A percentile compares a stretch with the other conserved stretches of the same genome.
These are phyloP conservation scores for Carex sylvatica DNA, from an alignment of 202 grass and related monocot genomes.

Conservation along the genomic window DNA sequence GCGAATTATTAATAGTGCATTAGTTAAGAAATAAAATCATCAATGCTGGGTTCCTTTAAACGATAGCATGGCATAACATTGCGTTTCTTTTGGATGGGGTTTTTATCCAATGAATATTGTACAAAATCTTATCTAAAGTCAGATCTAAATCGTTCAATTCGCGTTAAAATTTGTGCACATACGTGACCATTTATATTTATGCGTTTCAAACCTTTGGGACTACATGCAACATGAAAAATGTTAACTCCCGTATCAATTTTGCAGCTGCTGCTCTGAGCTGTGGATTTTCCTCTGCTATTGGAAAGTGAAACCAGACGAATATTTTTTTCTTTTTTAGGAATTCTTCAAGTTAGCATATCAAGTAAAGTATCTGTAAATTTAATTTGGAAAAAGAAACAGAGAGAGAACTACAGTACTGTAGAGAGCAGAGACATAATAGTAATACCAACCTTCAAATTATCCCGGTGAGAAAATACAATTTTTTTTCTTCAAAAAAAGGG, in stretches of 20 bases:
- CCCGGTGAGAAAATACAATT: background rate
- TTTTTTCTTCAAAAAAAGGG: background rate
- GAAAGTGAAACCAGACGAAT: background rate
- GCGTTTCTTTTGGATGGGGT: background rate
- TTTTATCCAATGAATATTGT: too few relatives aligned
- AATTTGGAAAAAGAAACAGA: background rate
- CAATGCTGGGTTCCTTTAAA: constrained; percentile 6
- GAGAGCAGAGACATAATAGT: background rate
- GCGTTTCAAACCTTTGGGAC: background rate
- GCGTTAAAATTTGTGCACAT: too few relatives aligned
- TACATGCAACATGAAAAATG: constrained; percentile 6
- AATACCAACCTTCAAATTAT: background rate
- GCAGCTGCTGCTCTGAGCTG: too few relatives aligned
- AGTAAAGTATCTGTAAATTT: background rate
- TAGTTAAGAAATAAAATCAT: constrained; percentile 13
- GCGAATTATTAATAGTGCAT: background rate
- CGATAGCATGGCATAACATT: background rate
- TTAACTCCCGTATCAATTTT: background rate
- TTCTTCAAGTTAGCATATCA: background rate
- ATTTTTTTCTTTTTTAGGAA: background rate
- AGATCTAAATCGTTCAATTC: too few relatives aligned
- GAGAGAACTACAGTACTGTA: background rate
- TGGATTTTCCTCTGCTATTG: background rate
- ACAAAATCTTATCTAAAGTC: too few relatives aligned
- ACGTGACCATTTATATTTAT: too few relatives aligned